Conservation (phyloP, 2,329 filamentous ascomycete species). For the Trichophyton simii region DNA sequence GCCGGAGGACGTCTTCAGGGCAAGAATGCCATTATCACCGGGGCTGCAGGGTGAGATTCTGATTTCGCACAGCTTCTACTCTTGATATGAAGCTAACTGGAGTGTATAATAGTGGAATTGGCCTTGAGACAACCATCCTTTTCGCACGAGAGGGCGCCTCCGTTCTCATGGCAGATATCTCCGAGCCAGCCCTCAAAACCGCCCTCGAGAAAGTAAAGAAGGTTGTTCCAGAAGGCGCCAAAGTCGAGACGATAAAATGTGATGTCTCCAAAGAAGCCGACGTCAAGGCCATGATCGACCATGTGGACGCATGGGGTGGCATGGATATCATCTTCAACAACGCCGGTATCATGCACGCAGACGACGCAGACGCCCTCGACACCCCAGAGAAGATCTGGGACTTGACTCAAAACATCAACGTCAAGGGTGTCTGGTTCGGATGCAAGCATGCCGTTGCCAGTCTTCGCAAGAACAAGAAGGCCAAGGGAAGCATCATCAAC, state of each 20-base stretch:
- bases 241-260: conserved; percentile 52
- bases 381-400: conserved; percentile 91
- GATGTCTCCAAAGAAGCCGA: conserved; percentile 80
- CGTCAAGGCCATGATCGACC: conserved; percentile 60
- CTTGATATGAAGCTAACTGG: neutral
- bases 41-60: conserved; percentile 58
- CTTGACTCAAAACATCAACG: conserved; percentile 83
- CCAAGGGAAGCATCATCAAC: conserved; percentile 73
- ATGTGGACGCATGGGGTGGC: conserved; percentile 72
- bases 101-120: conserved; percentile 55
- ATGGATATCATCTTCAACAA: conserved; percentile 95
- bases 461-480: conserved; percentile 68
- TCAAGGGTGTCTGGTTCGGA: conserved; percentile 96
- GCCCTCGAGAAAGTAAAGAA: conserved; percentile 63
- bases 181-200: conserved; percentile 61
- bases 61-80: neutral
- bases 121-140: conserved; percentile 80
- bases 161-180: conserved; percentile 77
- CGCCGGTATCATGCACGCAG: conserved; percentile 87
- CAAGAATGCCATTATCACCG: conserved; percentile 66
- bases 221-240: conserved; percentile 49
- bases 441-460: conserved; percentile 81
- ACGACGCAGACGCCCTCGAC: conserved; percentile 65
- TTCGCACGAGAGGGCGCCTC: conserved; percentile 80
- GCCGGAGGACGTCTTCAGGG: conserved; percentile 42